Percentiles rank a stretch among this genome's conserved stretches.
These are phyloP conservation scores for Phoma sp. DNA, from an alignment of 2,329 filamentous ascomycete species.

Conservation along the genomic window DNA sequence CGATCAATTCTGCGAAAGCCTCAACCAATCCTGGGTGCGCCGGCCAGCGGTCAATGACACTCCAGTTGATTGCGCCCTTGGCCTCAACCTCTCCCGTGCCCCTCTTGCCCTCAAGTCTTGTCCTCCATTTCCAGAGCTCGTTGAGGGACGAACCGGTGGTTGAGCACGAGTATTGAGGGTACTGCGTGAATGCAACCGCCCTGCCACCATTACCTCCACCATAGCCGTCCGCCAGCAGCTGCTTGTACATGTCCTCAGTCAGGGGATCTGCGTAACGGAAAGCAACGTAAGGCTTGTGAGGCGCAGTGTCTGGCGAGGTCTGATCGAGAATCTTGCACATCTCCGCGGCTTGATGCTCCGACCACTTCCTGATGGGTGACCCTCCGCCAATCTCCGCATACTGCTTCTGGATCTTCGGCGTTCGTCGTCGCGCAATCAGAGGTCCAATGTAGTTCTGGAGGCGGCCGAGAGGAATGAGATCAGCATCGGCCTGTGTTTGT, in stretches of 20 bases:
- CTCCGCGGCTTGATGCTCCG: constrained; percentile 87
- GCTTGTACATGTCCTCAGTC: constrained; percentile 91
- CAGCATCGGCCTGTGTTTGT: constrained; percentile 75
- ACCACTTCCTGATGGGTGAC: constrained; percentile 98
- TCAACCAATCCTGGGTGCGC: constrained; percentile 88
- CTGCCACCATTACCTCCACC: constrained; percentile 87
- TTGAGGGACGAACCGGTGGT: constrained; percentile 96
- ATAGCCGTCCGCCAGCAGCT: constrained; percentile 85
- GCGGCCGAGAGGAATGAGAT: constrained; percentile 92
- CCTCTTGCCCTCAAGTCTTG: constrained; percentile 80
- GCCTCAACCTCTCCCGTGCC: constrained; percentile 58
- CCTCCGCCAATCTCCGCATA: constrained; percentile 95
- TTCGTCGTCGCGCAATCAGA: constrained; percentile 82
- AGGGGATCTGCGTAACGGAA: constrained; percentile 94
- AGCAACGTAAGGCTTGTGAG: constrained; percentile 96
- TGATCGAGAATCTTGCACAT: constrained; percentile 98
- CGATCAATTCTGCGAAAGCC: constrained; percentile 90
- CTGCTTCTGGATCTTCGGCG: constrained; percentile 95
- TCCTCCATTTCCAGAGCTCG: constrained; percentile 97
- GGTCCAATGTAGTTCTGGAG: constrained; percentile 91
- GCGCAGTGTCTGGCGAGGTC: constrained; percentile 88
- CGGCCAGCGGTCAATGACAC: constrained; percentile 97
- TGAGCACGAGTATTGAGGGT: constrained; percentile 97
- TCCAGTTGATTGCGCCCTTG: constrained; percentile 85
- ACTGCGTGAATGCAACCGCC: constrained; percentile 96